Evolutionary conservation across 1,284 basidiomycete genomes (phyloP).

Genomic region (Athelia sp.): DNA sequence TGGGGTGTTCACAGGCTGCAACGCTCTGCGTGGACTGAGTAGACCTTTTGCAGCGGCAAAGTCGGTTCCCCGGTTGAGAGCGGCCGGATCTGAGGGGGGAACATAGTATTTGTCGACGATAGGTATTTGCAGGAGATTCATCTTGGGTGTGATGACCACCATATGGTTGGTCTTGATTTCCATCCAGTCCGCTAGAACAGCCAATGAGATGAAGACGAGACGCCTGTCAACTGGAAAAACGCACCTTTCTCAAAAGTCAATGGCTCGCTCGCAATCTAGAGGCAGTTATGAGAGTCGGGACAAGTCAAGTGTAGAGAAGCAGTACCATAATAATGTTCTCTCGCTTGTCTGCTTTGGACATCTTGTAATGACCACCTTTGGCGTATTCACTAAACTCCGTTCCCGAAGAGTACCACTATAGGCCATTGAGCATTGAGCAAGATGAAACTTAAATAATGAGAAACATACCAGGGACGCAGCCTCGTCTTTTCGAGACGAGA

Average conservation of each 20-base stretch:
- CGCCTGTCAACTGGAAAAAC: slow-evolving; percentile 12
- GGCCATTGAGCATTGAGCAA: slow-evolving; percentile 2
- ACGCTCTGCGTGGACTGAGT: slow-evolving; percentile 44
- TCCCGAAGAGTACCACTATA: slow-evolving; percentile 91
- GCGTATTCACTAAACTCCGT: slow-evolving; percentile 92
- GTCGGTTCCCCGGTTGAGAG: slow-evolving; percentile 55
- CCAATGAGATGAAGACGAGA: slow-evolving; percentile 5
- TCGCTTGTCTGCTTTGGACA: slow-evolving; percentile 95
- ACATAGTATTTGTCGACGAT: slow-evolving; percentile 92
- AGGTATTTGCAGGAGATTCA: slow-evolving; percentile 93
- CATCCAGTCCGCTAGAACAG: slow-evolving; percentile 81
- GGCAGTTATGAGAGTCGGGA: slow-evolving; percentile 1
- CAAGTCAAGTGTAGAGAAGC: not conserved
- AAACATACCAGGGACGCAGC: slow-evolving; percentile 78
- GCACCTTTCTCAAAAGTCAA: slow-evolving; percentile 89
- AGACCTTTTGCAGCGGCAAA: slow-evolving; percentile 75
- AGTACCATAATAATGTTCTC: slow-evolving; percentile 88
- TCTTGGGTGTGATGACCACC: slow-evolving; percentile 86
- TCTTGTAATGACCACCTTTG: slow-evolving; percentile 85
- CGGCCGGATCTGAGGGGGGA: slow-evolving; percentile 68
- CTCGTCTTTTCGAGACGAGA: slow-evolving; percentile 87
- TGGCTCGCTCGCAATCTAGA: slow-evolving; percentile 83
- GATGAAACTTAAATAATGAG: not conserved
- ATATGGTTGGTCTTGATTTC: slow-evolving; percentile 94
- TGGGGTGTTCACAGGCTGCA: slow-evolving; percentile 15